phyloP scores from a whole-genome alignment of 768 basidiomycete species.

The Austroboletus eburneus region DNA sequence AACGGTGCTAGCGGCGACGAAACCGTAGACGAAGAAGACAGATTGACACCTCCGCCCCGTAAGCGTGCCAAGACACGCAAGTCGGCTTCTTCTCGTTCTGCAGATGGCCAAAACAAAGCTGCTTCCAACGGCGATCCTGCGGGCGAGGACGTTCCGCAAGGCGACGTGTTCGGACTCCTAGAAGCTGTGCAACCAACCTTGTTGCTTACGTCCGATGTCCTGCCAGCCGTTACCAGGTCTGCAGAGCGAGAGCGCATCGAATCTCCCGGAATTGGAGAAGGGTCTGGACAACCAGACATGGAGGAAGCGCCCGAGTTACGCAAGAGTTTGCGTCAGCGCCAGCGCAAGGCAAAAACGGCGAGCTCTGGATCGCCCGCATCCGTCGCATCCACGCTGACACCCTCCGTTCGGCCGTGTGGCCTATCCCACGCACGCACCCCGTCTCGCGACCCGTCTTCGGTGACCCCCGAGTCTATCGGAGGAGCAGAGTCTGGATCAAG shows the following conservation, averaged over 20 bases:
- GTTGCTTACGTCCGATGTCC: slow-evolving; percentile 17
- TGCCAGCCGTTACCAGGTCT: slow-evolving; percentile 5
- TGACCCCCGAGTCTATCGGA: slow-evolving; percentile 24
- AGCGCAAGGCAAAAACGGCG: slow-evolving; percentile 22
- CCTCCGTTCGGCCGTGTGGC: slow-evolving; percentile 18
- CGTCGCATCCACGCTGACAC: slow-evolving; percentile 28
- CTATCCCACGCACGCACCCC: slow-evolving; percentile 20
- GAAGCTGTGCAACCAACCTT: slow-evolving; percentile 7
- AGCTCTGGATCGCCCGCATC: slow-evolving; percentile 24
- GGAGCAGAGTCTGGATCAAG: slow-evolving; percentile 30
- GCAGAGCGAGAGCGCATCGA: slow-evolving; percentile 24
- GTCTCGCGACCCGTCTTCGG: slow-evolving; percentile 22
- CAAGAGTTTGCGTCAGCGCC: slow-evolving; percentile 29
- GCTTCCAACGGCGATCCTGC: slow-evolving; percentile 2
- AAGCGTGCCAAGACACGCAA: slow-evolving; percentile 29
- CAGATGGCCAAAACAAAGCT: slow-evolving; percentile 5
- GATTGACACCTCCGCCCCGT: slow-evolving; percentile 26
- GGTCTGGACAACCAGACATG: slow-evolving; percentile 7
- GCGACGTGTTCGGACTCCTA: not conserved
- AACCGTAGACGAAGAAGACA: slow-evolving; percentile 28
- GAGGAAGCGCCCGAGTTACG: slow-evolving; percentile 23
- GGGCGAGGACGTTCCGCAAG: slow-evolving; percentile 6
- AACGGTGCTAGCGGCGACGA: slow-evolving; percentile 37
- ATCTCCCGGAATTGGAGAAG: slow-evolving; percentile 14
- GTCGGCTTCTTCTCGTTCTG: slow-evolving; percentile 9